A percentile compares a stretch with the other conserved stretches of the same genome.
These are phyloP conservation scores for Candida incommunis DNA, from an alignment of 805 yeast genomes.

Conservation along the genomic window DNA sequence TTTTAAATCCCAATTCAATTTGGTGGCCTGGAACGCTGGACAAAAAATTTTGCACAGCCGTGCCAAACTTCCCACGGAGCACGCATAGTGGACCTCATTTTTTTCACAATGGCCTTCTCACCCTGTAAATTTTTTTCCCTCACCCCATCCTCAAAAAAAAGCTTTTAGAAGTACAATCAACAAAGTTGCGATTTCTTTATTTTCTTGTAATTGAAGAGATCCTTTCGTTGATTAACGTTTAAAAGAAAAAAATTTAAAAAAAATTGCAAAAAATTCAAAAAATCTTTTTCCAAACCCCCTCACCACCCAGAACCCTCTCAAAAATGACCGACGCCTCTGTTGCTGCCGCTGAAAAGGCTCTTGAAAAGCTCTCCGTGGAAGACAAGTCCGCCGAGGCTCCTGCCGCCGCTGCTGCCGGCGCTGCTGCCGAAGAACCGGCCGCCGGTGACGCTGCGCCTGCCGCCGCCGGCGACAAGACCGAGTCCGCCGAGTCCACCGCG, in stretches of 20 bases:
- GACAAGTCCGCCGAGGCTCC: conserved; percentile 8
- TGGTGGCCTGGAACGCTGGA: no score
- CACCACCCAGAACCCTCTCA: neutral
- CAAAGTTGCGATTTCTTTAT: no score
- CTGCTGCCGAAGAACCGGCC: conserved; percentile 8
- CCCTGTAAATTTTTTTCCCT: no score
- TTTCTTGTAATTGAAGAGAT: no score
- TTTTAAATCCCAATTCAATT: no score
- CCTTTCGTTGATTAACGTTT: neutral
- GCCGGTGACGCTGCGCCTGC: conserved; percentile 12
- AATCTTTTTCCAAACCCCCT: no score
- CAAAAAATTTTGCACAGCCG: no score
- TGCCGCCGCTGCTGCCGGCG: conserved; percentile 8
- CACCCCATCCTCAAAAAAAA: no score
- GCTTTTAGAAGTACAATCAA: no score
- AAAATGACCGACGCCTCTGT: conserved; percentile 19
- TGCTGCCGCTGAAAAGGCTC: conserved; percentile 22
- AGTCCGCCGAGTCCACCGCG: conserved; percentile 27
- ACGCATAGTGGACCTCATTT: no score
- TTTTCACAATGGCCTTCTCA: no score
- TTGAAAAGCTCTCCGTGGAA: conserved; percentile 20
- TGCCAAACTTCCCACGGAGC: no score
- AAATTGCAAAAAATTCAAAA: neutral
- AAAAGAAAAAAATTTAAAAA: neutral
- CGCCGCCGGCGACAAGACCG: conserved; percentile 17